phyloP scores from a whole-genome alignment of 1,284 basidiomycete species.

The Moesziomyces aphidis region DNA sequence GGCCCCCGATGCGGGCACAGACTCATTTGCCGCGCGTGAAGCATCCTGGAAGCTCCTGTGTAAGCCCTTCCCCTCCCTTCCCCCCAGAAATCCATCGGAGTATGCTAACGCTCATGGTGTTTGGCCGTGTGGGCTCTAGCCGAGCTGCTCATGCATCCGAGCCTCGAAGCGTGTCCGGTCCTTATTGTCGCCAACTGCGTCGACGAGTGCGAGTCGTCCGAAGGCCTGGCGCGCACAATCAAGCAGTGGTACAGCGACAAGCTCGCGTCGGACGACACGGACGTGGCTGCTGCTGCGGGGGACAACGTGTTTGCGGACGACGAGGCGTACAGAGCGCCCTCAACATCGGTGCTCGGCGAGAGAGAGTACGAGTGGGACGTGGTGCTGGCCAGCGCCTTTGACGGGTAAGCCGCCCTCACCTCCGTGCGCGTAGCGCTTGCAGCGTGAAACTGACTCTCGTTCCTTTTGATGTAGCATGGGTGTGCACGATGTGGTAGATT shows the following conservation, averaged over 20 bases:
- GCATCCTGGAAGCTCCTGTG: constrained; percentile 29
- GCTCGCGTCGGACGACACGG: constrained; percentile 18
- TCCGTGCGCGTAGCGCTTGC: too few species aligned
- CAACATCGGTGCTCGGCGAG: constrained; percentile 14
- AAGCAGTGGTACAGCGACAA: constrained; percentile 34
- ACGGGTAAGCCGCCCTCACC: constrained; percentile 13
- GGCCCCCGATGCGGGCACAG: constrained; percentile 8
- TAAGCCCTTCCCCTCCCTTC: too few species aligned
- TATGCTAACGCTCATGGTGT: too few species aligned
- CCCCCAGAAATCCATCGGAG: too few species aligned
- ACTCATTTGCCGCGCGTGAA: constrained; percentile 22
- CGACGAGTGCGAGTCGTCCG: constrained; percentile 28
- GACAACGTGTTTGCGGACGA: constrained; percentile 38
- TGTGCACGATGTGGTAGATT: constrained; percentile 35
- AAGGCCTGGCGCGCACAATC: constrained; percentile 17
- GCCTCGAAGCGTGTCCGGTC: constrained; percentile 33
- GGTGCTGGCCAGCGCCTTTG: constrained; percentile 28
- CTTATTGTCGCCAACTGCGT: constrained; percentile 38
- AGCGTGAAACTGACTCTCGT: neutral
- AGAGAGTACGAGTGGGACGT: constrained; percentile 47
- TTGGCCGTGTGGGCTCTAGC: too few species aligned
- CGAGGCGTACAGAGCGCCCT: constrained; percentile 11
- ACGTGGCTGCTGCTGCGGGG: constrained; percentile 3
- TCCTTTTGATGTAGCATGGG: constrained; percentile 15
- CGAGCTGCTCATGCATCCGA: constrained; percentile 35